Evolutionary conservation across 352 stramenopile genomes (phyloP), one percentile per base, ranked within the genome.

Genomic region (Pythium pyrilobum): DNA sequence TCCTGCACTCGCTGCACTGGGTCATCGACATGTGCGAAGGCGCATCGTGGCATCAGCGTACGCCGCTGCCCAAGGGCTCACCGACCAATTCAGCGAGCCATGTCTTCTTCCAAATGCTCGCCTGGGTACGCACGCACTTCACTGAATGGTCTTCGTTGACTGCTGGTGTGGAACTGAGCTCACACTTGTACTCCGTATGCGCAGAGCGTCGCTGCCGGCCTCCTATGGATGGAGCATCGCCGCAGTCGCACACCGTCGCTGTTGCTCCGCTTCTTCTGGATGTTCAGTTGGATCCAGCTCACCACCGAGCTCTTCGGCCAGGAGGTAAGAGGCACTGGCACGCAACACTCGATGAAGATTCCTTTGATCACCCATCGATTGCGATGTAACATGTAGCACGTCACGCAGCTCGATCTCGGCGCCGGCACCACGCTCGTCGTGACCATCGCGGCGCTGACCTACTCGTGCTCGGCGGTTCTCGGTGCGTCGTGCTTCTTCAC

Each of bases 141-240:
- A 43, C 11, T 25, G 15, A 23, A n/a, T n/a, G n/a, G n/a, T n/a
- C n/a, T n/a, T n/a, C n/a, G n/a, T n/a, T n/a, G n/a, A n/a, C n/a
- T n/a, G n/a, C n/a, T n/a, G n/a, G n/a, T n/a, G n/a, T n/a, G n/a
- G n/a, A n/a, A n/a, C n/a, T n/a, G n/a, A n/a, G n/a, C n/a, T n/a
- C n/a, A n/a, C n/a, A n/a, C n/a, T n/a, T 50, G n/a, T 27, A 28
- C 12, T 51, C 8, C 11, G 27, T 38, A 10, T 53, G 2, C 28
- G 43, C 12, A 59, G 52, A 43, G 31, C 7, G 16, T 54, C 13
- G 36, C 58, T 8, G 44, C 50, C 2, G 32, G 11, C 24, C 37
- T 88, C 31, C 66, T 90, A 20, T 90, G 79, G 79, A 90, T 90
- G 77, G 79, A 87, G 40, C 85, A 88, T 60, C 72, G 79, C 2